Evolutionary conservation across 1,284 basidiomycete genomes (phyloP), one percentile per base, ranked within the genome.

Genomic region (Abortiporus biennis): DNA sequence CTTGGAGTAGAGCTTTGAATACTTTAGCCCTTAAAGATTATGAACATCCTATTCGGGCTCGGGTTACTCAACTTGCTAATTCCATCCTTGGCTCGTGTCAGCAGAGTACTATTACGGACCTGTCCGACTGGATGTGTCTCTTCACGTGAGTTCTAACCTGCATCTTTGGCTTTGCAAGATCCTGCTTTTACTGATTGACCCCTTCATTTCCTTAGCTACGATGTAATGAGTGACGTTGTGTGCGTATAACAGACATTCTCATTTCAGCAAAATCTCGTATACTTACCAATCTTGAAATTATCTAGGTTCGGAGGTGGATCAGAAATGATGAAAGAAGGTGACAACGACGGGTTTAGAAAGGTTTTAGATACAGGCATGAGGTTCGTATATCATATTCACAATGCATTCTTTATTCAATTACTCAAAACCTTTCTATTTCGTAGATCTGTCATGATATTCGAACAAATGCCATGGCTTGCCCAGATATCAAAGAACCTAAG

Each of bases 181-280:
- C n/a, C n/a, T n/a, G n/a, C n/a, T n/a, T n/a, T n/a, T n/a, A 16
- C 6, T 34, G 20, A 32, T 29, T 13, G 8, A n/a, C 34, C 16
- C 17, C 36, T 38, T 33, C 42, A 44, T 46, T 19, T 52, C 48
- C 37, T 15, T 22, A 52, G 50, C 3, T 52, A 46, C 38, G 58
- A 60, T 45, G 54, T 60, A 44, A 60, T 60, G 58, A 51, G 55
- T 36, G 58, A 60, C 44, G 52, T 58, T 51, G 57, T 52, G 58
- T 60, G 43, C 48, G 54, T 6, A 15, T 34, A 24, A 12, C 37
- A 6, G 6, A n/a, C n/a, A n/a, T n/a, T n/a, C n/a, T n/a, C n/a
- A n/a, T n/a, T n/a, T n/a, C n/a, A n/a, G n/a, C n/a, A n/a, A n/a
- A n/a, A n/a, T n/a, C n/a, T n/a, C n/a, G n/a, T n/a, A n/a, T n/a